Conservation (phyloP, 306 rosid genomes). For the Quercus aquifolioides region DNA sequence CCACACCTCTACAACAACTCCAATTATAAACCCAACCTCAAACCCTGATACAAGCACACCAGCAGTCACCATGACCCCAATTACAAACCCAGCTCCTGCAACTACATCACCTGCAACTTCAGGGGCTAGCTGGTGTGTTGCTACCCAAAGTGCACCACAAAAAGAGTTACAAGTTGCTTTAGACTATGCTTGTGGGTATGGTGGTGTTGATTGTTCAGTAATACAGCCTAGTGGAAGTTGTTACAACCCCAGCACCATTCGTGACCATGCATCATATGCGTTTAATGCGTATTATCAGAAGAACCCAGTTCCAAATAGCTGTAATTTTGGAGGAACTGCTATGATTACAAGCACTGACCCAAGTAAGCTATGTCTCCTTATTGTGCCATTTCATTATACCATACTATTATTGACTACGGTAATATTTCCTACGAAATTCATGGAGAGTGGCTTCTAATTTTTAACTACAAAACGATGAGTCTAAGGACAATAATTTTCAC, state of each 20-base stretch:
- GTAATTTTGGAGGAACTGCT: constrained; percentile 85
- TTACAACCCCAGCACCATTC: constrained; percentile 51
- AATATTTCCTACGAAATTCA: too few species aligned
- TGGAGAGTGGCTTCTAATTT: too few species aligned
- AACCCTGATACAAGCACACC: constrained; percentile 65
- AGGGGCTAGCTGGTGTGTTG: constrained; percentile 77
- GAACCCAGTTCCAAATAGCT: constrained; percentile 75
- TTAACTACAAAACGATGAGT: too few species aligned
- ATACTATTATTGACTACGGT: too few species aligned
- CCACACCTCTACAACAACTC: constrained; percentile 40
- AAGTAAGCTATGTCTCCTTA: constrained; percentile 41
- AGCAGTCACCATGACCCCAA: constrained; percentile 40
- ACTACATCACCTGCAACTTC: constrained; percentile 32
- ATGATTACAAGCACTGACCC: constrained; percentile 71
- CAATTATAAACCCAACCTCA: constrained; percentile 57
- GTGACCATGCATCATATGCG: constrained; percentile 77
- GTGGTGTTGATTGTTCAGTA: constrained; percentile 65
- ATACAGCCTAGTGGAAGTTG: constrained; percentile 70
- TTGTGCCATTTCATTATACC: background rate
- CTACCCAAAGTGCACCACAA: constrained; percentile 58
- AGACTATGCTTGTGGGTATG: constrained; percentile 86
- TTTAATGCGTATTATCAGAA: constrained; percentile 71
- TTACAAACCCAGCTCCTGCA: constrained; percentile 32
- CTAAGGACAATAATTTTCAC: too few species aligned
- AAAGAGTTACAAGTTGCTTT: constrained; percentile 65